These are phyloP conservation scores for Irpex rosettiformis DNA, from an alignment of 1,284 basidiomycete species.

Conservation along the genomic window DNA sequence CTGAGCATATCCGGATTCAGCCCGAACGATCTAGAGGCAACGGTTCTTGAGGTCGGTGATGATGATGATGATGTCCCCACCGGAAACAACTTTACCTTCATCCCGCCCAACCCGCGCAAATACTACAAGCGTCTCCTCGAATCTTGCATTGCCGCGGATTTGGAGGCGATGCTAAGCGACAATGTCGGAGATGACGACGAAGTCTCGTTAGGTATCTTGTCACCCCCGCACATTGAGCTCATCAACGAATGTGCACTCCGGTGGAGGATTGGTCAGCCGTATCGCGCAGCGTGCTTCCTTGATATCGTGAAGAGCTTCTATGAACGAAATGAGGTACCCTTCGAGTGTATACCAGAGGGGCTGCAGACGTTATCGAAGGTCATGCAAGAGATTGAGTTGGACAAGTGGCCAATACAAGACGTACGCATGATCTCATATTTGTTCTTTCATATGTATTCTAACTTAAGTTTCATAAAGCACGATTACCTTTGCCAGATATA, in stretches of 20 bases:
- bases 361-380: slow-evolving; percentile 71
- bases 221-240: slow-evolving; percentile 75
- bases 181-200: slow-evolving; percentile 94
- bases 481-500: slow-evolving; percentile 67
- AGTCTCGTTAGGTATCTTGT: slow-evolving; percentile 93
- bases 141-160: slow-evolving; percentile 80
- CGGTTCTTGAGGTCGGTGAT: slow-evolving; percentile 42
- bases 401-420: slow-evolving; percentile 80
- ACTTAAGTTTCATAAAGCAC: slow-evolving; percentile 34
- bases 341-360: slow-evolving; percentile 93
- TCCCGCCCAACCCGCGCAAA: slow-evolving; percentile 85
- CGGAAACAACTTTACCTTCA: slow-evolving; percentile 80
- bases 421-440: slow-evolving; percentile 42
- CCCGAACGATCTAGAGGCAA: slow-evolving; percentile 36
- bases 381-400: slow-evolving; percentile 65
- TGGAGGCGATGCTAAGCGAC: slow-evolving; percentile 85
- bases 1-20: slow-evolving; percentile 20
- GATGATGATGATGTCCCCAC: slow-evolving; percentile 72
- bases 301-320: slow-evolving; percentile 87
- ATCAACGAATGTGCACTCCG: slow-evolving; percentile 85
- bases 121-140: slow-evolving; percentile 86
- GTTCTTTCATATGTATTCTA: background rate
- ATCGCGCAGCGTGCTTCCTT: slow-evolving; percentile 79
- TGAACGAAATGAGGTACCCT: slow-evolving; percentile 86
- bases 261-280: slow-evolving; percentile 85